phyloP scores from a whole-genome alignment of 768 basidiomycete species.

The Phallus indusiatus region DNA sequence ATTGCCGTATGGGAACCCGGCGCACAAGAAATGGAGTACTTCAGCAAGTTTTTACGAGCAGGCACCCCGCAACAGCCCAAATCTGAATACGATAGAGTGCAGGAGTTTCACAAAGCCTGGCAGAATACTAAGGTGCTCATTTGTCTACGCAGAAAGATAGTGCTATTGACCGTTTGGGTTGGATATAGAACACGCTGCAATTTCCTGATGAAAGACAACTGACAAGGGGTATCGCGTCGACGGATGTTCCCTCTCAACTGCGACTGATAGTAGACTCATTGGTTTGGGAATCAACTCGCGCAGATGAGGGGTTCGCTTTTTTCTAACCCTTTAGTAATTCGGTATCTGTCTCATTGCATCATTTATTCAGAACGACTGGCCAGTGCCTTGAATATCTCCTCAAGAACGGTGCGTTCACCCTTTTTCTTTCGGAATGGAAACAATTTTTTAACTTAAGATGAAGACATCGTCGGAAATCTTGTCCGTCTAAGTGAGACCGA shows the following conservation, averaged over 20 bases:
- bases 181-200: constrained; percentile 61
- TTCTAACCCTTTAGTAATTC: not conserved
- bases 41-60: constrained; percentile 65
- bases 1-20: not conserved
- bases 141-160: not conserved
- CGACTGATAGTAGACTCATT: constrained; percentile 77
- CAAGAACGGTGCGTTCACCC: constrained; percentile 56
- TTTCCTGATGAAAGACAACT: constrained; percentile 88
- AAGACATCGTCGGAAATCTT: constrained; percentile 76
- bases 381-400: constrained; percentile 85
- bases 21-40: constrained; percentile 63
- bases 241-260: constrained; percentile 69
- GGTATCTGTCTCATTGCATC: not conserved
- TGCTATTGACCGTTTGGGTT: not conserved
- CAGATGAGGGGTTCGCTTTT: constrained; percentile 74
- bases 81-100: constrained; percentile 50
- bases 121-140: constrained; percentile 50
- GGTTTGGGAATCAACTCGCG: constrained; percentile 74
- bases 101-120: constrained; percentile 74
- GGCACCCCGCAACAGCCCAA: constrained; percentile 38
- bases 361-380: constrained; percentile 61
- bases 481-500: constrained; percentile 82
- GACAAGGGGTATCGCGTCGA: constrained; percentile 67
- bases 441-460: not conserved
- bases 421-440: not conserved